Evolutionary conservation across 2,329 filamentous ascomycete genomes (phyloP).

Genomic region (Akanthomyces dipterigenus): DNA sequence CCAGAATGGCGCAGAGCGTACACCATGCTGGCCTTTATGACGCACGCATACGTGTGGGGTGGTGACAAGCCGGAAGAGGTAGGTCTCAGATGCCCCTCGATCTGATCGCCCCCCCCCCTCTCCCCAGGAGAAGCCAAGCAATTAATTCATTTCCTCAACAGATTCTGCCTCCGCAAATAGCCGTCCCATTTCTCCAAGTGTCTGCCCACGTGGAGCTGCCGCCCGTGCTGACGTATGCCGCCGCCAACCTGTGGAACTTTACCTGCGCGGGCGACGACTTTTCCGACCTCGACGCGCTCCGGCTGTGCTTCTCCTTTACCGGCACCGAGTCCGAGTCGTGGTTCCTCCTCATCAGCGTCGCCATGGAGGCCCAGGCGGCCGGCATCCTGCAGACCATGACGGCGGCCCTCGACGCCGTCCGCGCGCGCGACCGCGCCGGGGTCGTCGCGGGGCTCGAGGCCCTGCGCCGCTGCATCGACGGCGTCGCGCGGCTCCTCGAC

Average conservation of each 20-base stretch:
- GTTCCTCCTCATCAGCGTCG: conserved; percentile 87
- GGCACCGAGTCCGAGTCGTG: conserved; percentile 86
- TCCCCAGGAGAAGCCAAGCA: too few relatives aligned
- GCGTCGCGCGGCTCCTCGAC: conserved; percentile 60
- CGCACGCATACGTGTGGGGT: conserved; percentile 88
- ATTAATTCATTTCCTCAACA: conserved; percentile 21
- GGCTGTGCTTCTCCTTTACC: conserved; percentile 74
- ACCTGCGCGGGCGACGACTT: conserved; percentile 48
- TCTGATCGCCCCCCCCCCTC: too few relatives aligned
- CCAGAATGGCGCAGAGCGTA: conserved; percentile 79
- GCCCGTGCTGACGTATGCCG: conserved; percentile 85
- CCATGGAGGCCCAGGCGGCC: conserved; percentile 78
- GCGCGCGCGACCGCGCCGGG: conserved; percentile 48
- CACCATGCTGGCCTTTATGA: conserved; percentile 67
- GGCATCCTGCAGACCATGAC: conserved; percentile 72
- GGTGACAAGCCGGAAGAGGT: conserved; percentile 69
- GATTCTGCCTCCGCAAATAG: conserved; percentile 67
- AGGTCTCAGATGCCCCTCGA: conserved; percentile 14
- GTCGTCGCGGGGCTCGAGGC: conserved; percentile 58
- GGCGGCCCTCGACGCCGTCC: conserved; percentile 63
- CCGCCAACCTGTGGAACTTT: conserved; percentile 86
- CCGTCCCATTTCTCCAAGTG: conserved; percentile 66
- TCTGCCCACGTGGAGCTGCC: conserved; percentile 73
- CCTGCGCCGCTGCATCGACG: conserved; percentile 61
- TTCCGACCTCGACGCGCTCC: conserved; percentile 61